Base-by-base conservation (phyloP, 176 grass and related monocot genomes). In the Carex cristatella region DNA sequence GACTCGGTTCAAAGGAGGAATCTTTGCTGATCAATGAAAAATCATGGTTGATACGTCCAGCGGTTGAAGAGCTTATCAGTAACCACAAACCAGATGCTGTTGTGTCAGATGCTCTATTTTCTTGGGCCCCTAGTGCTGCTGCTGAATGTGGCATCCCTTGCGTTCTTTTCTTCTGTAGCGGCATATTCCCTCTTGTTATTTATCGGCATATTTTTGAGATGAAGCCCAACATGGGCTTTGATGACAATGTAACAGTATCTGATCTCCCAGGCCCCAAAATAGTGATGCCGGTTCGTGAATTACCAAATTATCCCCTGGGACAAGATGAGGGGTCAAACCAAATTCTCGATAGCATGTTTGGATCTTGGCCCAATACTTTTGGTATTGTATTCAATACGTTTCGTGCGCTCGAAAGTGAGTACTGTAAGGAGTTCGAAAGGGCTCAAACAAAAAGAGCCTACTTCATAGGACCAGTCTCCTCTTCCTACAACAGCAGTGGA, bases 371-470 rank as follows among this genome's bases (percentile, higher is more conserved):
- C 23, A 69, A 54, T 1, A 74, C 85, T 37, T 88, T 91, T 30
- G 88, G 92, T 30, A 82, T 85, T 46, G 65, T 94, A 16, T 90
- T 94, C 53, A 94, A 94, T 86, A 97, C 90, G 42, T 97, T 91
- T 86, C 23, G 27, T 16, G 90, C 23, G 53, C 81, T 97, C 0
- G 94, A 97, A 69, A 64, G 6, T 3, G 76, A 87, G 15, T 97
- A 92, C 85, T 97, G 94, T 84, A 69, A 94, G 13, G 65, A 84
- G 53, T 91, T 86, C 79, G 57, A 82, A 35, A 79, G 75, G 68
- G 74, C 86, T 23, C 87, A 92, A 73, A 81, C 86, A 6, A 87
- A 84, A 65, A 86, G 78, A 37, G 80, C 92, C 9, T 97, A 94
- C 90, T 89, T 92, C 49, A 85, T 97, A 3, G 94, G 92, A 0